Conservation (phyloP, 129 eudicot genomes). For the sunflower (Helianthus annuus) region HanXRQr2.0-SUNRISE NC_035433.2:83016429-83016928, state of each 20-base stretch:
- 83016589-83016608: constrained; percentile 79
- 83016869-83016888: too few species aligned
- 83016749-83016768: too few species aligned
- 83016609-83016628: constrained; percentile 88
- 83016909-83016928: too few species aligned
- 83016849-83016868: too few species aligned
- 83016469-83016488: neutral
- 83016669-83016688: constrained; percentile 87
- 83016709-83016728: constrained; percentile 27
- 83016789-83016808: too few species aligned
- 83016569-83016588: constrained; percentile 44
- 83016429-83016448: constrained; percentile 96
- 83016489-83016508: neutral
- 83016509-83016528: neutral
- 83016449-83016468: constrained; percentile 60
- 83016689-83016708: constrained; percentile 81
- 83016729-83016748: too few species aligned
- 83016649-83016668: constrained; percentile 97
- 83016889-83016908: too few species aligned
- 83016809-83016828: too few species aligned
- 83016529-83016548: constrained; percentile 46
- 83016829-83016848: too few species aligned
- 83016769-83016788: too few species aligned
- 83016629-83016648: constrained; percentile 98
- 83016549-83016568: constrained; percentile 52